Evolutionary conservation across 169 alveolate species (phyloP), one percentile per base, ranked within the genome.

Genomic region (Plasmodium vivax): DNA sequence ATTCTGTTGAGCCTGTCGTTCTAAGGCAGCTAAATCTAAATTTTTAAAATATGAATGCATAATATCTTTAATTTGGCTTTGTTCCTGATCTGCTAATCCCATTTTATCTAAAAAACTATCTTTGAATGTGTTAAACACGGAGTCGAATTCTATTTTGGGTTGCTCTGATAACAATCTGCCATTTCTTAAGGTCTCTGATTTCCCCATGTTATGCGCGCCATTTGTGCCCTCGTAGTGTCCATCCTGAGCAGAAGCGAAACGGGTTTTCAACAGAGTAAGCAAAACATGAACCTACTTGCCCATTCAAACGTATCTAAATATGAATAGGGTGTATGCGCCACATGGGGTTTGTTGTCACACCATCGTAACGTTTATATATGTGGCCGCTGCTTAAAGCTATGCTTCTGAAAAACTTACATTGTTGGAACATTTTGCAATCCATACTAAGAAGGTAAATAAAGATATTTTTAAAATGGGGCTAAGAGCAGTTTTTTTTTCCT

Each of bases 381-480:
- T 38, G 12, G 4, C 23, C 23, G 34, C 34, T 12, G 19, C 16
- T 80, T 2, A 41, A 12, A 41, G 30, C 32, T 19, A 19, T 43
- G 3, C n/a, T 32, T 80, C n/a, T 38, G 16, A 12, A n/a, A 32
- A 45, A 27, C 85, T 80, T 80, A 80, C 85, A 38, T 80, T 80
- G 85, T 23, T 43, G 47, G 41, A 36, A 43, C 85, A 6, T 32
- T 80, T 56, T 19, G 16, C 56, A 16, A 80, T 80, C 85, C 85
- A 80, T 80, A 80, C 71, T 80, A 80, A 80, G 56, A 80, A 43
- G 85, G 27, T 51, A 27, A 41, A 80, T 80, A 80, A 23, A 8
- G 85, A 80, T 0, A 14, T 80, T 80, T 14, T 80, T 38, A 80
- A 80, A 80, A 80, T 41, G 71, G 85, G 85, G 16, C 58, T 34